Conservation (phyloP, 1,284 basidiomycete genomes). For the Clitocybe nebularis region DNA sequence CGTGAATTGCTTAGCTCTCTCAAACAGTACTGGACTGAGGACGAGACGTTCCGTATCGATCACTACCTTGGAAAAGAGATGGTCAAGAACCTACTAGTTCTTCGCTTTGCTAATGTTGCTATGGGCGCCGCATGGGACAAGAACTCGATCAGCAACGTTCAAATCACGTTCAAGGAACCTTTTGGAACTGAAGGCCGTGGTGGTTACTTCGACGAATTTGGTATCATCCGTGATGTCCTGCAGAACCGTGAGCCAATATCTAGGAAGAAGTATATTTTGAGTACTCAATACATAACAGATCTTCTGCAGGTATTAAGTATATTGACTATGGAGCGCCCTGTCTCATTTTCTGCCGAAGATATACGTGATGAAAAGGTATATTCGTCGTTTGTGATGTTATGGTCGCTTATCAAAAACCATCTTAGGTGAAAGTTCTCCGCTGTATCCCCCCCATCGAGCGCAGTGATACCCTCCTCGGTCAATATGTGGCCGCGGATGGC, state of each 20-base stretch:
- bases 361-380: conserved; percentile 94
- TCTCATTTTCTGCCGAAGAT: conserved; percentile 95
- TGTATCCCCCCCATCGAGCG: conserved; percentile 79
- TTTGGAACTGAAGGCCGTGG: conserved; percentile 97
- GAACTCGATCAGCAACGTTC: conserved; percentile 91
- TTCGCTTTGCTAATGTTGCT: conserved; percentile 91
- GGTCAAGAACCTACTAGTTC: conserved; percentile 95
- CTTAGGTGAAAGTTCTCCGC: conserved; percentile 89
- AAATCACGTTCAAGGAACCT: conserved; percentile 98
- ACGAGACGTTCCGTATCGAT: conserved; percentile 97
- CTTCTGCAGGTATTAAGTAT: conserved; percentile 90
- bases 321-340: conserved; percentile 93
- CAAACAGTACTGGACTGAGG: conserved; percentile 88
- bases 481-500: conserved; percentile 84
- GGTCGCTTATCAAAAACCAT: conserved; percentile 10
- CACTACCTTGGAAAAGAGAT: conserved; percentile 99
- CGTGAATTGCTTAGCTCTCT: conserved; percentile 74
- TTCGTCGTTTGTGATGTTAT: conserved; percentile 14
- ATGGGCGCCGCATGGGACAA: conserved; percentile 89
- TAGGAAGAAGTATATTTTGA: neutral
- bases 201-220: conserved; percentile 98
- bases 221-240: conserved; percentile 92
- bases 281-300: conserved; percentile 46
- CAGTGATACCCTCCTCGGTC: conserved; percentile 83
- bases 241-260: conserved; percentile 81